phyloP scores from a whole-genome alignment of 495 filamentous ascomycete species.

The Podospora sp. region DNA sequence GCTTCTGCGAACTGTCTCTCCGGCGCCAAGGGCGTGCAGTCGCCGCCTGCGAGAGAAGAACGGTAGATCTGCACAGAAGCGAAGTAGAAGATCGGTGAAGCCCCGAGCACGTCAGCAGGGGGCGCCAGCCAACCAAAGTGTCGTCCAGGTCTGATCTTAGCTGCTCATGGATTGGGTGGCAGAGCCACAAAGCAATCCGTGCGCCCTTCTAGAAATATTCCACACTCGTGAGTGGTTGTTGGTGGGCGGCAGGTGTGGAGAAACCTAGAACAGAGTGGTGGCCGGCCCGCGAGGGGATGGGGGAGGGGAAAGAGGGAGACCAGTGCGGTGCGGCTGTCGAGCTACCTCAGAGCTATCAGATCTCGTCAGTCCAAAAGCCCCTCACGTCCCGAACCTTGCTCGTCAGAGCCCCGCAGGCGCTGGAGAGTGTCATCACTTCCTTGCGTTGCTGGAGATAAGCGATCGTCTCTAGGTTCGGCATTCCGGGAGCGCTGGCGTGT shows the following conservation, averaged over 20 bases:
- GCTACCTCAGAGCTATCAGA: slow-evolving; percentile 15
- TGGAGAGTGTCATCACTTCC: background rate
- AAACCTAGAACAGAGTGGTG: slow-evolving; percentile 26
- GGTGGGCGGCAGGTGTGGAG: slow-evolving; percentile 34
- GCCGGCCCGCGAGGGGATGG: slow-evolving; percentile 25
- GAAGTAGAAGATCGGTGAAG: slow-evolving; percentile 29
- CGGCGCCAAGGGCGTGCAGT: slow-evolving; percentile 17
- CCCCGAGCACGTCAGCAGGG: slow-evolving; percentile 28
- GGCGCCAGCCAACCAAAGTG: slow-evolving; percentile 1
- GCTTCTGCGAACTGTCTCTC: background rate
- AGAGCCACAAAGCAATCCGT: slow-evolving; percentile 29
- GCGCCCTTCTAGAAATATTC: slow-evolving; percentile 44
- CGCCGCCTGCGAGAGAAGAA: slow-evolving; percentile 19
- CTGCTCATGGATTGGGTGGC: slow-evolving; percentile 1
- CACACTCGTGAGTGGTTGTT: slow-evolving; percentile 34
- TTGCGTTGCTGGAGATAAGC: background rate
- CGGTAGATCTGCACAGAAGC: slow-evolving; percentile 37
- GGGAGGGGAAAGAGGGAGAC: slow-evolving; percentile 16
- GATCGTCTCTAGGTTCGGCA: background rate
- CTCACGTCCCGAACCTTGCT: background rate
- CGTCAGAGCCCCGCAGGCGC: background rate
- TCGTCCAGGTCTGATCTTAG: background rate
- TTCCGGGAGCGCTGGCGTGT: background rate
- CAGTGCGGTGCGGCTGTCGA: background rate
- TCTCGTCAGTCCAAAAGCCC: slow-evolving; percentile 5